Evolutionary conservation across 139 green algal species (phyloP), one percentile per base, ranked within the genome.

Genomic region (Coelastrella sp.): DNA sequence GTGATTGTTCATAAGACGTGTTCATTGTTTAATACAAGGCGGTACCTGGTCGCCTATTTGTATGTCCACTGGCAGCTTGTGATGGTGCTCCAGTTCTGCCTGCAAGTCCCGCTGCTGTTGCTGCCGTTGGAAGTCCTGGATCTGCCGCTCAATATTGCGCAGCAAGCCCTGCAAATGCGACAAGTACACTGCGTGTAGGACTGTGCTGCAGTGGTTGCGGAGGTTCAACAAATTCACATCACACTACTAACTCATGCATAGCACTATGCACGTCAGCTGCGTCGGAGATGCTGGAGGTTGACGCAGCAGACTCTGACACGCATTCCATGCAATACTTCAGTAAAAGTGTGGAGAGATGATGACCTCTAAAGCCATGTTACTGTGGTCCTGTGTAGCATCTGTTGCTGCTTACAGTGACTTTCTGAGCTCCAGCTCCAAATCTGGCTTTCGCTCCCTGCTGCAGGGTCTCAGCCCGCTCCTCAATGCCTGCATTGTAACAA

Each of bases 21-120:
- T 47, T 47, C 1, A 47, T 47, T 47, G 0, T 47, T 1, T 1
- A 47, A 10, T 71, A 13, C 61, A 13, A 13, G 11, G 10, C 8
- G 1, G 5, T 11, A 80, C 83, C 88, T 89, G 83, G 10, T 57
- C 23, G 20, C 92, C 92, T 2, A 96, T 90, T 86, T 96, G 94
- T 19, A 96, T 92, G 75, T 96, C 94, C 54, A 96, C 93, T 10
- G 80, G 84, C 68, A 87, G 85, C 77, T 85, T 90, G 56, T 89
- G 58, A 23, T 92, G 76, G 64, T 89, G 60, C 71, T 91, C 85
- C 54, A 95, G 87, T 84, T 93, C 87, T 56, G 59, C 79, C 79
- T 82, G 23, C 16, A 81, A n/a, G 57, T 91, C 87, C 17, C 79
- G 79, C 79, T 66, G 61, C 78, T 75, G 80, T 73, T 91, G 88